phyloP scores from a whole-genome alignment of 768 basidiomycete genomes.

The Leccinum ochraceum region DNA sequence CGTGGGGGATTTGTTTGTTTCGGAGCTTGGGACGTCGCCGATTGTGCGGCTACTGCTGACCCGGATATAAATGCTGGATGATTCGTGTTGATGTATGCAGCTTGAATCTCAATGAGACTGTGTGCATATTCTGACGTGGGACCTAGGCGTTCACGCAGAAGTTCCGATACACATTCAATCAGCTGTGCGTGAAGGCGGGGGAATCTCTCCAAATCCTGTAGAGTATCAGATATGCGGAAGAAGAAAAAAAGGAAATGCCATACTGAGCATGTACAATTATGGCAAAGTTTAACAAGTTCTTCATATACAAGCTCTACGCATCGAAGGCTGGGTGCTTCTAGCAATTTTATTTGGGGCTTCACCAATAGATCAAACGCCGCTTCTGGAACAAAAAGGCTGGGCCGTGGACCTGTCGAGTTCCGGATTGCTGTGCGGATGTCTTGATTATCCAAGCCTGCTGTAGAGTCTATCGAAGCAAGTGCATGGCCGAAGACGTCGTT shows the following conservation, averaged over 20 bases:
- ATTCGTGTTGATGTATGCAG: constrained; percentile 99
- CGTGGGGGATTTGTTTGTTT: constrained; percentile 48
- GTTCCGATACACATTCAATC: constrained; percentile 95
- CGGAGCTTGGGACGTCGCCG: constrained; percentile 42
- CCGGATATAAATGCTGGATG: constrained; percentile 92
- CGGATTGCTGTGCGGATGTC: constrained; percentile 98
- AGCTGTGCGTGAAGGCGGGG: constrained; percentile 90
- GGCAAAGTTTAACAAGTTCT: constrained; percentile 98
- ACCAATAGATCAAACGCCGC: constrained; percentile 95
- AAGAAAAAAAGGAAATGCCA: constrained; percentile 26
- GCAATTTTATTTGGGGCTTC: constrained; percentile 96
- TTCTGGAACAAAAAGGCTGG: constrained; percentile 96
- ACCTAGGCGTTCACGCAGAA: constrained; percentile 91
- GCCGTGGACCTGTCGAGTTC: constrained; percentile 95
- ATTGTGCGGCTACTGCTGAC: constrained; percentile 62
- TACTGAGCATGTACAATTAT: constrained; percentile 92
- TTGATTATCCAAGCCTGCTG: constrained; percentile 85
- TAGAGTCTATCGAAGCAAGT: constrained; percentile 86
- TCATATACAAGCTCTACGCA: constrained; percentile 99
- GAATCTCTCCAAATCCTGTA: constrained; percentile 92
- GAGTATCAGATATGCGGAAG: constrained; percentile 15
- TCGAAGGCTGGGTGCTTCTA: constrained; percentile 91
- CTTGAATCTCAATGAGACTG: constrained; percentile 94
- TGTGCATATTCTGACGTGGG: constrained; percentile 97
- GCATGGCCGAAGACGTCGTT: constrained; percentile 97